Base-by-base conservation (phyloP, 176 grass and related monocot species). In the Triticum aestivum region DNA sequence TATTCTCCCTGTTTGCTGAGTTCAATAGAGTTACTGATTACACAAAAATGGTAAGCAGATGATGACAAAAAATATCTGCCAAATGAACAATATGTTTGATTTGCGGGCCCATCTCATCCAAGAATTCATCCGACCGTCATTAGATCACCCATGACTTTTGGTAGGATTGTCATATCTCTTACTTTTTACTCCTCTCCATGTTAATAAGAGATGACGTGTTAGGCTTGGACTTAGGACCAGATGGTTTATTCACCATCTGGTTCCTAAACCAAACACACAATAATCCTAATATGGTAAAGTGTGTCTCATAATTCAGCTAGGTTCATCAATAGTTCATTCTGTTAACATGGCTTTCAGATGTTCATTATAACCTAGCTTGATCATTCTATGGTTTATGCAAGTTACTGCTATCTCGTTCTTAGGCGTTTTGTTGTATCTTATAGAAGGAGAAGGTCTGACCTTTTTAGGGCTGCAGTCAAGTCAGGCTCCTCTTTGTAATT, bases 401-500 rank as follows among this genome's bases (percentile, higher is more conserved):
- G 38, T 61, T 62, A 56, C 52, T 20, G 52, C 18, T 56, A 15
- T 56, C 18, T 56, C 52, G 1, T 18, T 56, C 18, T 56, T 56
- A 20, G 52, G 6, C 0, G 52, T 20, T 59, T 0, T 65, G 3
- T 2, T 33, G 69, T 21, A 82, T 82, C 39, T 26, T 84, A 34
- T 11, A 18, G 29, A 65, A 76, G 20, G 9, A 75, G 69, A 66
- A 65, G 29, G 0, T 33, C 72, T 77, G 29, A 95, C 93, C 93
- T 87, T 89, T 95, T 91, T 45, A 98, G 75, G 6, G 95, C 86
- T 44, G 78, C 77, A 80, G 64, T 82, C 44, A 98, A 83, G 56
- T 98, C 95, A 83, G 89, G 75, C 78, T 98, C 93, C 80, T 95
- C 91, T 85, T 95, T 95, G 83, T 98, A 98, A 82, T 98, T 95